Evolutionary conservation across 805 yeast genomes (phyloP), one percentile per base, ranked within the genome.

Genomic region (Teunomyces atbi): DNA sequence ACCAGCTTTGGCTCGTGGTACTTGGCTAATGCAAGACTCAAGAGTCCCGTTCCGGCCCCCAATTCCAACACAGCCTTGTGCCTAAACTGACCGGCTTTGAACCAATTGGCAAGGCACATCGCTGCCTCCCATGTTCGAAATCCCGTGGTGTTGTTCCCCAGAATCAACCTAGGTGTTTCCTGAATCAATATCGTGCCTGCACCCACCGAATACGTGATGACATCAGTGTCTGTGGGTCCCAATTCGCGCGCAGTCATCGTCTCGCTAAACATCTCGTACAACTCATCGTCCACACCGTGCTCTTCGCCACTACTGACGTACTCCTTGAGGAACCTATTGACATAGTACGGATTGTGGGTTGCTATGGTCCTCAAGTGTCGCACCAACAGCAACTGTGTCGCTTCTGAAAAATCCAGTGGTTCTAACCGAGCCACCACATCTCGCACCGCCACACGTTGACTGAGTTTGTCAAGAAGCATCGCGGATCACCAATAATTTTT

Each of bases 81-180:
- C 8, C 34, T 16, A 19, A 45, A 8, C 18, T 36, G 13, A n/a
- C 39, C 43, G 20, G 47, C 36, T 45, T 57, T 51, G 12, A 87
- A 53, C 54, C 68, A 84, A 32, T 81, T 74, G 1, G 85, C 68
- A 6, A 92, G 64, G 44, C 72, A 88, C 5, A 87, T 54, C 0
- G 96, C 86, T 2, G 96, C 97, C 59, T 89, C 97, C 98, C 97
- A 91, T 0, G 97, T 92, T 34, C 97, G 70, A 45, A 82, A 66
- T 0, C 97, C 97, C 0, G 97, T 92, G 1, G 96, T 84, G 4
- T 95, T 96, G n/a, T 68, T 60, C 1, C 88, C 89, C 30, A 87
- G 78, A 11, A 86, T 78, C 44, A 86, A 50, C 45, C 75, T 70
- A 0, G 91, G 92, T 0, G 80, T 73, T 56, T 86, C 94, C 47